Evolutionary conservation across 2,329 filamentous ascomycete species (phyloP).

Genomic region (Aspergillus luchuensis): DNA sequence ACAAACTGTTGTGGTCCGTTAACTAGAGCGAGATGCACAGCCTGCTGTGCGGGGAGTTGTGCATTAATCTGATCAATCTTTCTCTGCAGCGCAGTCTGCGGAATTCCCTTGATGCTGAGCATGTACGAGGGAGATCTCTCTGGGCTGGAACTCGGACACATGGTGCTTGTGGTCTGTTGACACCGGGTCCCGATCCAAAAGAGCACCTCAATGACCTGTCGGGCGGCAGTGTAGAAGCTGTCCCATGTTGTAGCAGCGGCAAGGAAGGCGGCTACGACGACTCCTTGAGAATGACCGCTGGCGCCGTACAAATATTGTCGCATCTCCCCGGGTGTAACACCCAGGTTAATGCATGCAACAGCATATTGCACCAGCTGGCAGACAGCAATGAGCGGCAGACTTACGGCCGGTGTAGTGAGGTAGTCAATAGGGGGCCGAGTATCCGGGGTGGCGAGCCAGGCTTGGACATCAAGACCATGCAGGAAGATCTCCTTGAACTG

Average conservation of each 20-base stretch:
- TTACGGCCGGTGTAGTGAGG: slow-evolving; percentile 38
- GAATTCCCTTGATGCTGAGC: slow-evolving; percentile 8
- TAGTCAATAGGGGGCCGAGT: slow-evolving; percentile 33
- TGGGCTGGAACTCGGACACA: slow-evolving; percentile 17
- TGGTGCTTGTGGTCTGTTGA: slow-evolving; percentile 22
- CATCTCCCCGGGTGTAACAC: background rate
- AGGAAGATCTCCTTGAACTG: no score
- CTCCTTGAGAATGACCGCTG: slow-evolving; percentile 42
- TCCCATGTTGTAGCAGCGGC: slow-evolving; percentile 35
- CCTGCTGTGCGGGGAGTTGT: slow-evolving; percentile 24
- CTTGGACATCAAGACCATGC: background rate
- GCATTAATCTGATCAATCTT: slow-evolving; percentile 28
- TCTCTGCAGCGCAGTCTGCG: background rate
- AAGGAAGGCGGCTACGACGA: slow-evolving; percentile 39
- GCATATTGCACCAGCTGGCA: slow-evolving; percentile 23
- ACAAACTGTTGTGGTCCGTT: slow-evolving; percentile 36
- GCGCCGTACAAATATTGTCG: background rate
- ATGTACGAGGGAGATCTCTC: background rate
- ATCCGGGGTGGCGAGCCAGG: slow-evolving; percentile 26
- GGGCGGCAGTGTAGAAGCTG: slow-evolving; percentile 30
- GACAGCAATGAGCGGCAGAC: slow-evolving; percentile 42
- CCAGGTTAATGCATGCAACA: background rate
- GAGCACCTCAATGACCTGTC: slow-evolving; percentile 32
- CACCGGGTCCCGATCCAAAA: slow-evolving; percentile 40
- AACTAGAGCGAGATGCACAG: slow-evolving; percentile 29